Evolutionary conservation across 805 yeast species (phyloP), one percentile per base, ranked within the genome.

Genomic region (Komagataella pastoris): DNA sequence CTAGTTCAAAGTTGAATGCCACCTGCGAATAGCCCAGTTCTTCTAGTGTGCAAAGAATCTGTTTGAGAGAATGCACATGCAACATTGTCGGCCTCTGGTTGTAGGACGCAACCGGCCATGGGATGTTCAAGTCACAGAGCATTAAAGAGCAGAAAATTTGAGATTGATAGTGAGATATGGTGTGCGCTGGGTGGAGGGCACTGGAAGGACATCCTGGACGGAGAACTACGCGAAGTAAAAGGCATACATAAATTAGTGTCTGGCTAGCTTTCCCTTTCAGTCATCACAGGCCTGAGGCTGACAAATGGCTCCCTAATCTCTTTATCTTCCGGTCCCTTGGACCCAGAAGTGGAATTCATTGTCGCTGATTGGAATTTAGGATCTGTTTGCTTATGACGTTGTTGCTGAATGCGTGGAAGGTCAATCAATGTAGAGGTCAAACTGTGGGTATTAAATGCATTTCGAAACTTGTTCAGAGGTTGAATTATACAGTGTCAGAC

Each of bases 21-120:
- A 87, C 72, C 57, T 82, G 85, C 0, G 85, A 77, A 61, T 88
- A 88, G 8, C 91, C 93, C 6, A 85, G 62, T 23, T 74, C 66
- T 55, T 79, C 76, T 18, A 80, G 65, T 17, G 82, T 79, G 6
- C 73, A 62, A 7, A 86, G 62, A 3, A 78, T 73, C 47, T 73
- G 70, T 55, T 75, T 75, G 47, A 85, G 60, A 19, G 65, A 67
- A 0, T 58, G 59, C 2, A 82, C 58, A 51, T 81, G 78, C 10
- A 60, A 57, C 3, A 62, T 56, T 0, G 75, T 61, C 3, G 80
- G 76, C 30, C 66, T 65, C 6, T 67, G 58, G 2, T 59, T 54
- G 60, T 76, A 85, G 50, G 71, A 70, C 14, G 62, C 65, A 51
- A 74, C 76, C 0, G 93, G 93, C 85, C 89, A 85, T 14, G 79